Base-by-base conservation (phyloP, 1,284 basidiomycete genomes). In the Fomitopsis betulina region DNA sequence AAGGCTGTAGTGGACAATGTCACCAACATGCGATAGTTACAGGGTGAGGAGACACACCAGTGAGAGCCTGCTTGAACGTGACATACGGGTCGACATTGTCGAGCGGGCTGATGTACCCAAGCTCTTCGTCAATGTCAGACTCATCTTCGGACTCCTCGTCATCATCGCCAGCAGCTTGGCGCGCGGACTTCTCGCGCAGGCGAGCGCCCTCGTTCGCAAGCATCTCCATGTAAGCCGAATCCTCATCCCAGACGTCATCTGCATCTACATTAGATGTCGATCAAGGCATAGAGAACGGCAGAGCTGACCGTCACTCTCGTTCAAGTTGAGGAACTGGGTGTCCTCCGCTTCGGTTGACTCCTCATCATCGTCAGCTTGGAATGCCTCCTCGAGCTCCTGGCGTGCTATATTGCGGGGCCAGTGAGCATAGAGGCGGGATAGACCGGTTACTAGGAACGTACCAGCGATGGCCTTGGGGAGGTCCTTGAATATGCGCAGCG, bases 221-320 rank as follows among this genome's bases (percentile, higher is more conserved):
- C 79, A 91, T 78, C 70, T 93, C 91, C 53, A 92, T 77, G 68
- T 92, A 92, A 2, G 86, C 87, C 3, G 89, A 90, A 63, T 93
- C 91, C 60, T 90, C 87, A 65, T 93, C 91, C 86, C 88, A 92
- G 17, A 93, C 89, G 68, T 92, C 90, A 64, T 87, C 86, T 85
- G 63, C 32, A 57, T 65, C 54, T 19, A 40, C 53, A 35, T 50
- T 6, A 59, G 49, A 38, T 19, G 15, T 17, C 40, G 54, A 45
- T 55, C 25, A 49, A 43, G 30, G 10, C 25, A 19, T 13, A n/a
- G 51, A 60, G 50, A 40, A 10, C n/a, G 25, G 17, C 27, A 30
- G 8, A 6, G 67, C 78, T 59, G 57, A 87, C 85, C 89, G 68
- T 92, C 87, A 60, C 91, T 84, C 61, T 85, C 86, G 58, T 84